Evolutionary conservation across 139 green algal species (phyloP), one percentile per base, ranked within the genome.

Genomic region (Chlorella ohadii): DNA sequence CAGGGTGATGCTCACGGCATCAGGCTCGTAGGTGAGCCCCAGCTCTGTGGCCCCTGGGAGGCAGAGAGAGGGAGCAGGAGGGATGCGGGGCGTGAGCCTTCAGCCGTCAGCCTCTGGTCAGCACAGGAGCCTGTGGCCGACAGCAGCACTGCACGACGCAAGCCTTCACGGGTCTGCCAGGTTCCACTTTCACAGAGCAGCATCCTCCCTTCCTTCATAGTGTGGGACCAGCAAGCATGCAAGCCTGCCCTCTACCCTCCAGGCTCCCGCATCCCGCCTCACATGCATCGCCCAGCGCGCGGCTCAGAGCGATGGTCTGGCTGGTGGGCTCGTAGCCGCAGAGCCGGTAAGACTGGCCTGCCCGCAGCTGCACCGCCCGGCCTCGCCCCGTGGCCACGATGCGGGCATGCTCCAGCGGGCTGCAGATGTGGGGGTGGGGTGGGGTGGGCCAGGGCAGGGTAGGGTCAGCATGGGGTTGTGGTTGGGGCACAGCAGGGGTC

Each of bases 361-460:
- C 36, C 20, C 41, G 23, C 25, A 27, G 27, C 27, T 82, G 76
- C 36, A 82, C 25, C 59, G 72, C 76, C 19, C 59, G 59, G 11
- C 59, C 76, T 12, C 57, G 27, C 19, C 36, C 33, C 12, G 57
- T 61, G 56, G 76, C 76, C 12, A 33, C 25, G 27, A 82, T 82
- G 36, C 76, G 56, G 19, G 38, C 23, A 2, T 28, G 76, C 59
- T 82, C 91, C n/a, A 94, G 84, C 25, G 64, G 82, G 79, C 94
- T 92, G 47, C 91, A 84, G 87, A n/a, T 86, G 66, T 87, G 79
- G 57, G 84, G 82, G 1, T 91, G 77, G 19, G 90, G 89, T 0
- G 87, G 88, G 33, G 81, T 79, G 31, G 65, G 31, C 11, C 25
- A 25, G 11, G 5, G 27, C 61, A 68, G 36, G 25, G 20, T 15